Conservation (phyloP, 1,284 basidiomycete genomes). For the Schizophyllum amplum region DNA sequence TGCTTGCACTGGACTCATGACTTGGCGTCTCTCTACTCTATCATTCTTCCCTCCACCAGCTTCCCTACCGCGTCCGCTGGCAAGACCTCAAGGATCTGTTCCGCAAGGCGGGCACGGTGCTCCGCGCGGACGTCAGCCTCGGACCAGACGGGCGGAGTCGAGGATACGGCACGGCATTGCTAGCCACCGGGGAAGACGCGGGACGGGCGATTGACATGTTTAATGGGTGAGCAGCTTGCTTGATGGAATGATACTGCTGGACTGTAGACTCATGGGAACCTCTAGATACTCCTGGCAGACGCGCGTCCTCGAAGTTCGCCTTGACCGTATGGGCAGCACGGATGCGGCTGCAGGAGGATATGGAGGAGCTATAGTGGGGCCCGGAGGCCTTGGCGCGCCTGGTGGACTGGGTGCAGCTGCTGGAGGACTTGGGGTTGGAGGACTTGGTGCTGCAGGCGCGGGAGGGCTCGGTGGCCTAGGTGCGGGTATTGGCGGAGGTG, state of each 20-base stretch:
- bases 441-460: neutral
- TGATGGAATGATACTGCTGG: no score
- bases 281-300: conserved; percentile 92
- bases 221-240: conserved; percentile 41
- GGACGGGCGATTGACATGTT: conserved; percentile 85
- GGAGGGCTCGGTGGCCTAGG: neutral
- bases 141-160: conserved; percentile 89
- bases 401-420: neutral
- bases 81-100: conserved; percentile 98
- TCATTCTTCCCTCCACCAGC: conserved; percentile 31
- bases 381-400: neutral
- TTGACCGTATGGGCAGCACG: conserved; percentile 53
- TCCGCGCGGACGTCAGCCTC: conserved; percentile 89
- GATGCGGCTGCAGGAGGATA: neutral
- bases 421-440: neutral
- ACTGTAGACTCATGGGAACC: no score
- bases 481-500: no score
- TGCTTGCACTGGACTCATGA: no score
- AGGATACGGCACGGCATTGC: conserved; percentile 89
- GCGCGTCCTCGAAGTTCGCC: conserved; percentile 81
- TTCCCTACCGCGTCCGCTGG: conserved; percentile 91
- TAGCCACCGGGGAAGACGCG: conserved; percentile 88
- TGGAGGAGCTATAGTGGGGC: neutral
- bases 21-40: neutral
- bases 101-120: conserved; percentile 88